Percentiles rank a stretch among this genome's conserved stretches.
Conservation (phyloP, 2,329 filamentous ascomycete species). For the Hymenoscyphus albidus region DNA sequence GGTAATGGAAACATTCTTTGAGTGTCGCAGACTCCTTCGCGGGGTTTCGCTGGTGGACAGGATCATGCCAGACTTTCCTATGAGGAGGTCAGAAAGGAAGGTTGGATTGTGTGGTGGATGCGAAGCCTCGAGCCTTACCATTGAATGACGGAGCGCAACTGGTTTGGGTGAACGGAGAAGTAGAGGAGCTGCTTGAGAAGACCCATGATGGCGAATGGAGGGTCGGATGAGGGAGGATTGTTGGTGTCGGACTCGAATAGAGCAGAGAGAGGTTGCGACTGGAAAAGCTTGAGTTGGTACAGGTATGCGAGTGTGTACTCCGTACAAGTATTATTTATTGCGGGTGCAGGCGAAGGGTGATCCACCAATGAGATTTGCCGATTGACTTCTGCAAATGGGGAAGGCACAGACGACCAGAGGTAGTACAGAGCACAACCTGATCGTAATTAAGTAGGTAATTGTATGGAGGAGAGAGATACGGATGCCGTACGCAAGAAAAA, state of each 20-base stretch:
- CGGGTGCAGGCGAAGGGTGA: background rate
- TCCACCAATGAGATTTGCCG: background rate
- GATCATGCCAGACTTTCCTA: conserved; percentile 96
- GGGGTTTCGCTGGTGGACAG: conserved; percentile 78
- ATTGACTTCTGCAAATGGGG: background rate
- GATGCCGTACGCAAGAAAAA: too few species aligned
- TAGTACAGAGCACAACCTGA: background rate
- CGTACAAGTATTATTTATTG: background rate
- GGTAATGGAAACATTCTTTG: conserved; percentile 78
- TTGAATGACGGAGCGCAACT: conserved; percentile 82
- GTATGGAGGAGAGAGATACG: too few species aligned
- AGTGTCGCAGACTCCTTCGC: conserved; percentile 71
- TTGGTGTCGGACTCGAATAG: too few species aligned
- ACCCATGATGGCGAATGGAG: conserved; percentile 47
- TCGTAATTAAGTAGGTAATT: too few species aligned
- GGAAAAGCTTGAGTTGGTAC: background rate
- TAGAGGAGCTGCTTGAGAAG: conserved; percentile 56
- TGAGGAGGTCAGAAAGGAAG: conserved; percentile 17
- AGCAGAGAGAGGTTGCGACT: background rate
- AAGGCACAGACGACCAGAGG: background rate
- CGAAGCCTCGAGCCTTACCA: conserved; percentile 53
- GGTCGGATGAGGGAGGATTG: background rate
- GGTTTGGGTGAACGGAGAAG: conserved; percentile 68
- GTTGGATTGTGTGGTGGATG: background rate
- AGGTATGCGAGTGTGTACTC: background rate